Base-by-base conservation (phyloP, 2,329 filamentous ascomycete genomes). In the Hypoxylon sp. region DNA sequence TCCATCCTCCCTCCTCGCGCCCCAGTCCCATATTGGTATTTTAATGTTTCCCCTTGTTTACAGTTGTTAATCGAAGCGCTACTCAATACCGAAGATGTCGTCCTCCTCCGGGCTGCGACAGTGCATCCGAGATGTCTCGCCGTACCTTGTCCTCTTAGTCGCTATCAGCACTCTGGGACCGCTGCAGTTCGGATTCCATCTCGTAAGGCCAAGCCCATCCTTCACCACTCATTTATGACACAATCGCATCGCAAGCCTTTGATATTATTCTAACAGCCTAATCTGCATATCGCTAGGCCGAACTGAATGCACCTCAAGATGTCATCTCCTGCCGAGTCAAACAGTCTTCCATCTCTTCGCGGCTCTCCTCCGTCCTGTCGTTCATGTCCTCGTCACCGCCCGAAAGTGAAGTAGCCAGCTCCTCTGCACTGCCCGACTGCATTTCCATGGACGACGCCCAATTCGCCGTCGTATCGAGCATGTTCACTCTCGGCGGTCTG, bases 281-380 rank as follows among this genome's bases (percentile, higher is more conserved):
- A 31, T 27, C n/a, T 33, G 25, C 13, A 44, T 31, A 53, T 22
- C 10, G 33, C 17, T 76, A 95, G 95, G 93, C 94, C 74, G 96
- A 98, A 80, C 88, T 99, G 70, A 99, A 99, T 80, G 94, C 95
- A 7, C 96, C 96, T 7, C 91, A 98, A 86, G 91, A 95, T 84
- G 93, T 97, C 76, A 92, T 99, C 75, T 97, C 93, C 64, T 98
- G 96, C 83, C 89, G 89, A 8, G 65, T 71, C 73, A 90, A 89
- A 72, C 86, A 88, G 72, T 60, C 60, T n/a, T 83, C 83, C 44
- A 84, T 88, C 69, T 78, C 77, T 7, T 77, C 79, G 42, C 73
- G 74, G 51, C 56, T 78, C 56, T 71, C 76, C 37, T 70, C 75
- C 56, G 72, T 68, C 57, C 58, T 79, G 14, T 70, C 72, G 44